Evolutionary conservation across 495 filamentous ascomycete genomes (phyloP), one percentile per base, ranked within the genome.

Genomic region (Amphirosellinia nigrospora): DNA sequence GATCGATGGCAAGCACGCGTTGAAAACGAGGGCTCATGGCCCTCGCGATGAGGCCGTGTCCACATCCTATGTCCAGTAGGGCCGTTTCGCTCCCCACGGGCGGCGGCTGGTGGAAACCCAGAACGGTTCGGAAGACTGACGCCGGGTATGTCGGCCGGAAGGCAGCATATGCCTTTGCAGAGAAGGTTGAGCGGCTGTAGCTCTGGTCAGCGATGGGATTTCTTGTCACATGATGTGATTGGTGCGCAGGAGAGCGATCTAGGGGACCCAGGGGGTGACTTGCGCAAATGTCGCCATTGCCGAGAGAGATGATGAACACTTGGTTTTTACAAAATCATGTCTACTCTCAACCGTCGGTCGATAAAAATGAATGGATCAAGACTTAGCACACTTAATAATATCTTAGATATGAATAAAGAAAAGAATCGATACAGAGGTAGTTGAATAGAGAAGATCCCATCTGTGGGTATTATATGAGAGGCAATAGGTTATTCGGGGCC

Each of bases 101-200:
- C 60, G 77, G 66, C 28, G 50, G 41, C 50, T 66, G 64, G 73
- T 91, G 88, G 77, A 85, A 90, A 46, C 71, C 75, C n/a, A 90
- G 82, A 8, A 90, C 79, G 43, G 79, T 80, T 55, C 75, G 82
- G 79, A 86, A 90, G 43, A 91, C 79, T 21, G 75, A 74, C 9
- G 79, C 71, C n/a, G 87, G 87, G 74, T 91, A 91, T 61, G 82
- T 75, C n/a, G 89, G 89, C 30, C 89, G 87, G 80, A 89, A 88
- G 66, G 86, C 75, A 15, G 89, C 89, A 71, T 91, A 91, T 36
- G 82, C 79, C 46, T 81, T 75, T 43, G 86, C 86, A 45, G 84
- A 85, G 76, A 87, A 91, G 43, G 78, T 82, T 32, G 79, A 45
- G 43, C 79, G 76, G 61, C 78, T 80, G 70, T 72, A 70, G 28